These are phyloP conservation scores for Pseudonitzschia multiseries DNA, from an alignment of 108 stramenopile genomes.

Conservation along the genomic window DNA sequence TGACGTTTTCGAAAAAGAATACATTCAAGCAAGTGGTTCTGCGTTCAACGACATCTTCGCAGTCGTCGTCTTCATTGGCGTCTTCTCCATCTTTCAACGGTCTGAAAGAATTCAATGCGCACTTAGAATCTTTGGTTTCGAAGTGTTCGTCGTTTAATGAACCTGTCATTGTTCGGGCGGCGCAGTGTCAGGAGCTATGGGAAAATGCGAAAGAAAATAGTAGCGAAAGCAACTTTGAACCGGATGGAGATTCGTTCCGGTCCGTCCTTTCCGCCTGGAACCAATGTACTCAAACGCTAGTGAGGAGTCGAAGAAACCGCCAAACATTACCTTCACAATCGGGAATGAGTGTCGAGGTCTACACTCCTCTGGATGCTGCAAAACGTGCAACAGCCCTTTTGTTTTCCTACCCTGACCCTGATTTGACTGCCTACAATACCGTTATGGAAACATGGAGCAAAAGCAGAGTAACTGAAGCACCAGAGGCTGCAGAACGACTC, in stretches of 20 bases:
- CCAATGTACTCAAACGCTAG: conserved; percentile 23
- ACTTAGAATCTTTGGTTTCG: conserved; percentile 17
- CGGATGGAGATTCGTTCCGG: conserved; percentile 33
- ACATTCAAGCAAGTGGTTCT: not conserved
- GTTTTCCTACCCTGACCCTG: conserved; percentile 23
- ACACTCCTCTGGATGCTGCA: conserved; percentile 40
- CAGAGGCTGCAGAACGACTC: conserved; percentile 28
- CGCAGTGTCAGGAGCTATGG: conserved; percentile 30
- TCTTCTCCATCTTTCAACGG: conserved; percentile 8
- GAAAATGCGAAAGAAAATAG: conserved; percentile 4
- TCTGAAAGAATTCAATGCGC: conserved; percentile 24
- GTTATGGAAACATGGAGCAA: conserved; percentile 37
- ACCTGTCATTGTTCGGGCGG: conserved; percentile 25
- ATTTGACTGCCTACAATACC: conserved; percentile 29
- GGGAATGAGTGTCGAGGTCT: conserved; percentile 16
- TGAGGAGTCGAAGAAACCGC: conserved; percentile 16
- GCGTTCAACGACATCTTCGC: conserved; percentile 7
- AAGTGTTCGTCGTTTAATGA: conserved; percentile 13
- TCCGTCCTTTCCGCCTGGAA: conserved; percentile 41
- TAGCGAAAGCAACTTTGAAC: conserved; percentile 1
- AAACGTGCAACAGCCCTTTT: conserved; percentile 31
- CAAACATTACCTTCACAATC: conserved; percentile 1
- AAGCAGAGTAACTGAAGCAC: conserved; percentile 27
- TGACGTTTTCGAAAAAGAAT: not conserved
- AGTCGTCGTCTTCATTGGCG: not conserved